These are phyloP conservation scores for Pseudocercospora pini-densiflorae DNA, from an alignment of 2,329 filamentous ascomycete species.

Conservation along the genomic window DNA sequence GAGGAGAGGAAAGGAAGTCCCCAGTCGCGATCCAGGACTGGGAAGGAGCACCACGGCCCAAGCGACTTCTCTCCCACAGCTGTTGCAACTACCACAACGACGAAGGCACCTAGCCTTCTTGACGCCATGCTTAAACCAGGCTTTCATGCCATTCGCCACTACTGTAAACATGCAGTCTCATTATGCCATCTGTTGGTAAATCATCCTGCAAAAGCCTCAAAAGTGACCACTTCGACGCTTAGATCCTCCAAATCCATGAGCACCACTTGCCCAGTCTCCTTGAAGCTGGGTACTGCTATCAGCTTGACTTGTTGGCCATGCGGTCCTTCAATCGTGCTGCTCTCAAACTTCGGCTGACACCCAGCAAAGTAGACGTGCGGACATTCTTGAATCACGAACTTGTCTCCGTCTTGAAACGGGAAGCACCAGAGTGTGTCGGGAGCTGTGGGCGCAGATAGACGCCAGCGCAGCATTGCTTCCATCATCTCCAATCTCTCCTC, in stretches of 20 bases:
- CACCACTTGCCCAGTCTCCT: conserved; percentile 76
- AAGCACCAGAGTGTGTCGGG: conserved; percentile 97
- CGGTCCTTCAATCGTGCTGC: conserved; percentile 59
- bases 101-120: background rate
- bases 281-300: conserved; percentile 83
- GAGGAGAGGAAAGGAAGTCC: no score
- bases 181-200: background rate
- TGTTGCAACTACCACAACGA: background rate
- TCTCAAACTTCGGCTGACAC: conserved; percentile 63
- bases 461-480: conserved; percentile 93
- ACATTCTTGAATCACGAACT: conserved; percentile 81
- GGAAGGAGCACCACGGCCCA: no score
- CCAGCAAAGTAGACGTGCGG: conserved; percentile 88
- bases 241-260: conserved; percentile 85
- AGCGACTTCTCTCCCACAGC: no score
- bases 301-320: conserved; percentile 73
- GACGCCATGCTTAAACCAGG: background rate
- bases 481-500: conserved; percentile 83
- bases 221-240: conserved; percentile 73
- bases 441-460: conserved; percentile 87
- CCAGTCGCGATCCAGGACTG: no score
- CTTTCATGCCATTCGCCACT: background rate
- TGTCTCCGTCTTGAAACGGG: conserved; percentile 92
- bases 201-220: conserved; percentile 46
- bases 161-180: background rate